phyloP scores from a whole-genome alignment of 2,329 filamentous ascomycete species.

The Pestalotiopsis fici region DNA sequence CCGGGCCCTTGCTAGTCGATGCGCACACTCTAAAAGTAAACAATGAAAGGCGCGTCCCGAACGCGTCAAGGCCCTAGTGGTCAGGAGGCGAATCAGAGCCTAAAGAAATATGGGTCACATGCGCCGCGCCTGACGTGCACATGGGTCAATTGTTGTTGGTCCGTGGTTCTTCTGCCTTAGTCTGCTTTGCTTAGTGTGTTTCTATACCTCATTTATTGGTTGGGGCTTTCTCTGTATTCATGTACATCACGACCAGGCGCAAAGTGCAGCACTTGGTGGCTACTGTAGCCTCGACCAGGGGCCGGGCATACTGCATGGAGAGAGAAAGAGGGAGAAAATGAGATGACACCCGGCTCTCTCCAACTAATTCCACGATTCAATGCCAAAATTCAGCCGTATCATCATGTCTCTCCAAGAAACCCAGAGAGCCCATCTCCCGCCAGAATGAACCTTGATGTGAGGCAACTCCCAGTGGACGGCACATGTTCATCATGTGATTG shows the following conservation, averaged over 20 bases:
- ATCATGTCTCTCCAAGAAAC: not conserved
- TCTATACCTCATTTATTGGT: not conserved
- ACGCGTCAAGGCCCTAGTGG: not conserved
- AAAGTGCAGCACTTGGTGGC: not conserved
- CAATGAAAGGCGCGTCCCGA: conserved; percentile 7
- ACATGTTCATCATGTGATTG: not conserved
- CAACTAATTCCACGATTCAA: not conserved
- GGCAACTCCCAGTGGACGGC: not conserved
- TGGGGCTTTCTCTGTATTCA: not conserved
- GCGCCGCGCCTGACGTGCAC: not conserved
- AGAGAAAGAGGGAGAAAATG: not conserved
- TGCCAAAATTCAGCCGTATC: not conserved
- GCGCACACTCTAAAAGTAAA: conserved; percentile 12
- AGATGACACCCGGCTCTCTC: not conserved
- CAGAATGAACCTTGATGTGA: not conserved
- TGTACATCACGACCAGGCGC: not conserved
- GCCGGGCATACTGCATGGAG: not conserved
- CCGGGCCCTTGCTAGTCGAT: not conserved
- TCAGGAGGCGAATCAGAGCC: not conserved
- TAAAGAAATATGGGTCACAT: not conserved
- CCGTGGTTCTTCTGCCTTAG: not conserved
- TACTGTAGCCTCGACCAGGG: not conserved
- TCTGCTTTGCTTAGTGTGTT: not conserved
- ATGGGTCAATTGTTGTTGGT: not conserved
- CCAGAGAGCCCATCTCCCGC: not conserved